Evolutionary conservation across 352 stramenopile genomes (phyloP).

Genomic region (Globisporangium camurandrum): DNA sequence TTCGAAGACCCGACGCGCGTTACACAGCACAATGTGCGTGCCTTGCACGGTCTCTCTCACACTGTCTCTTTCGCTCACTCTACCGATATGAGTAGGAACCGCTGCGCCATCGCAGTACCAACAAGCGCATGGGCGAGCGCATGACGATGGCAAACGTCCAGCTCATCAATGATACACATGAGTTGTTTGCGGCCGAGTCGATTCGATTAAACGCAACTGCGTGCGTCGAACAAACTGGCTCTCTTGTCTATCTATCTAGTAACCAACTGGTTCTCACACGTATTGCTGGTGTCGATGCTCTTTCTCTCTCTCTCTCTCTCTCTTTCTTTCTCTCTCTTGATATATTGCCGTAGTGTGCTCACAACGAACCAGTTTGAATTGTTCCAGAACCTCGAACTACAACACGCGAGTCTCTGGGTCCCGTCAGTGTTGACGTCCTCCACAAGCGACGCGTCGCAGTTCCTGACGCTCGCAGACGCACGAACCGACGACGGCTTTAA

Average conservation of each 20-base stretch:
- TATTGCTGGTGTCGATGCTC: too few relatives aligned
- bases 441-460: not conserved
- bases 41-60: not conserved
- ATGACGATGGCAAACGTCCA: constrained; percentile 46
- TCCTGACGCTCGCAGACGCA: not conserved
- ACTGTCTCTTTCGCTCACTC: not conserved
- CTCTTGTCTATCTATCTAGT: too few relatives aligned
- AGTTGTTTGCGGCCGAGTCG: constrained; percentile 25
- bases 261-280: too few relatives aligned
- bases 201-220: constrained; percentile 24
- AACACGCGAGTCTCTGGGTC: constrained; percentile 8
- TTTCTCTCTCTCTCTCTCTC: not conserved
- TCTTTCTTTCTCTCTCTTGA: not conserved
- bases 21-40: not conserved
- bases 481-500: not conserved
- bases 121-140: constrained; percentile 35
- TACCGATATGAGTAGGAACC: not conserved
- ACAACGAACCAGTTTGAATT: constrained; percentile 7
- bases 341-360: constrained; percentile 13
- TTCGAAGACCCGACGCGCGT: constrained; percentile 40
- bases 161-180: constrained; percentile 25
- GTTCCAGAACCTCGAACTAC: constrained; percentile 4
- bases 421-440: not conserved
- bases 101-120: not conserved
- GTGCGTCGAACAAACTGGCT: too few relatives aligned